phyloP scores from a whole-genome alignment of 164 flowering plant genomes.

The Dillenia turbinata region DNA sequence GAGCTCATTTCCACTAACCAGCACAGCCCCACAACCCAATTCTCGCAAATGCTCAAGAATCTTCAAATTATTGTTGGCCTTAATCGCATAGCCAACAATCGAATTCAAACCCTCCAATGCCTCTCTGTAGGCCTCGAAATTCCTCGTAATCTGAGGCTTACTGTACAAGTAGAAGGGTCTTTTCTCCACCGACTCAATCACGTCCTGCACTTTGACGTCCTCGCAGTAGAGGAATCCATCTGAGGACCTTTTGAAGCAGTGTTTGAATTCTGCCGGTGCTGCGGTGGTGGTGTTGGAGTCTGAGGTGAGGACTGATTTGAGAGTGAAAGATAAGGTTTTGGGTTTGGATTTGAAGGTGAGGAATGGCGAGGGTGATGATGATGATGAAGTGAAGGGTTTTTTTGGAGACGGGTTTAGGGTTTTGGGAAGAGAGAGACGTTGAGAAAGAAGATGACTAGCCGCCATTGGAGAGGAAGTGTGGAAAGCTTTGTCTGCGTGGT shows the following conservation, averaged over 20 bases:
- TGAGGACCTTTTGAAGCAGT: constrained; percentile 70
- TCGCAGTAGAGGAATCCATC: constrained; percentile 89
- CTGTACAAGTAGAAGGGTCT: constrained; percentile 90
- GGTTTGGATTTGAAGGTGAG: constrained; percentile 18
- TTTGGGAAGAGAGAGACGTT: constrained; percentile 25
- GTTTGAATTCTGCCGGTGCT: constrained; percentile 36
- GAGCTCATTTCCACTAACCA: constrained; percentile 96
- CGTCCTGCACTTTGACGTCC: constrained; percentile 58
- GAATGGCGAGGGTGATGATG: constrained; percentile 14
- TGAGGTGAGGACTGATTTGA: constrained; percentile 40
- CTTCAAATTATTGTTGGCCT: constrained; percentile 91
- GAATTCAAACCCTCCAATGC: constrained; percentile 76
- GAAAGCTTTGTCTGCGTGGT: too few relatives aligned
- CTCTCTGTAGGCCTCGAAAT: constrained; percentile 73
- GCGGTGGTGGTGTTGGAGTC: constrained; percentile 14
- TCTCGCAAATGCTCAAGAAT: constrained; percentile 84
- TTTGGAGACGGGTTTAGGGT: constrained; percentile 22
- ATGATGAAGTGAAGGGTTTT: constrained; percentile 1
- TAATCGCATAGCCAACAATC: constrained; percentile 85
- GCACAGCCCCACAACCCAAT: constrained; percentile 93
- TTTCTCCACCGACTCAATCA: constrained; percentile 63
- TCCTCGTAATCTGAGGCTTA: constrained; percentile 80
- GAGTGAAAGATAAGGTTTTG: constrained; percentile 18
- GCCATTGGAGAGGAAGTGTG: constrained; percentile 35
- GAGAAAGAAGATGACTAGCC: constrained; percentile 37